Base-by-base conservation (phyloP, 2,329 filamentous ascomycete species). In the Mollisia scopiformis region DNA sequence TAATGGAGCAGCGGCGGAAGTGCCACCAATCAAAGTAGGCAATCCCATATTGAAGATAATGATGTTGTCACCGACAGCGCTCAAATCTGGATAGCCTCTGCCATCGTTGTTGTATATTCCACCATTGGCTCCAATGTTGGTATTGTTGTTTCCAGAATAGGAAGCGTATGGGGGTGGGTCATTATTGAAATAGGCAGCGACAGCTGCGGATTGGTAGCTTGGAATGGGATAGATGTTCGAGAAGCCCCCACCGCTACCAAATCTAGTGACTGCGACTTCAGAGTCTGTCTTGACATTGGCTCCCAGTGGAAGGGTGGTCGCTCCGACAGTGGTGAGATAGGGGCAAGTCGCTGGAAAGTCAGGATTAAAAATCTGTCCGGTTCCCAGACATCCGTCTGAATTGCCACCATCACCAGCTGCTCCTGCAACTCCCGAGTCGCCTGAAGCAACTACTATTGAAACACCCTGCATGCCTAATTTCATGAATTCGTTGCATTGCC, bases 291-390 rank as follows among this genome's bases (percentile, higher is more conserved):
- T 80, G 80, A 61, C 62, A 28, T 55, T 66, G 19, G 41, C 65
- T 10, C 59, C 57, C 1, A 76, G 65, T 57, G 80, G 76, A 55
- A 79, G 75, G 64, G 76, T 75, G 1, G 86, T 87, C 1, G 84
- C 87, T 21, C 89, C 88, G 1, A 91, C 83, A 1, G 82, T 76
- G 1, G 88, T 91, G n/a, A 90, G 82, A 72, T 84, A 91, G 0
- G 88, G 88, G 68, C 89, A 91, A 0, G 82, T 82, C 0, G 82
- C 83, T 0, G 88, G 88, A 74, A 91, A 91, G 2, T 80, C 81
- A 1, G 87, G 81, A 7, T 59, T 58, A 47, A 67, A 68, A 25
- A 64, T 61, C 19, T 63, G 59, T 2, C 63, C 68, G 5, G 53
- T 60, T 6, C 63, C 66, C n/a, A 68, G 57, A 59, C 68, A 70